Evolutionary conservation across 169 alveolate species (phyloP).

Genomic region (Eimeria maxima): DNA sequence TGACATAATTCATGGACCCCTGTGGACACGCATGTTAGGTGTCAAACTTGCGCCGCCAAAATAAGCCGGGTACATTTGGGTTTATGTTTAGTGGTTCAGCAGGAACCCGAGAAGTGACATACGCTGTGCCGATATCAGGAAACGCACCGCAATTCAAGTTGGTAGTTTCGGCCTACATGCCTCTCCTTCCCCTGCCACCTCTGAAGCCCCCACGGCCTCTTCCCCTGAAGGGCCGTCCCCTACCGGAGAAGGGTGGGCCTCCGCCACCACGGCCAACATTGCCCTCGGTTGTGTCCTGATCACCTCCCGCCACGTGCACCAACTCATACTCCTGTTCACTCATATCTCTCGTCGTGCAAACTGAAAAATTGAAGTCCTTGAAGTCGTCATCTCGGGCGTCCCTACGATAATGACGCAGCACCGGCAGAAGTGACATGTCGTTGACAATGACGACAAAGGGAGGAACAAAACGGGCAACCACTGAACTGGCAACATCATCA

Average conservation of each 20-base stretch:
- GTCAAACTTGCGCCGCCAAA: background rate
- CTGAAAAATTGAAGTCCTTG: slow-evolving; percentile 73
- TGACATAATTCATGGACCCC: background rate
- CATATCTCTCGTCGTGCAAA: slow-evolving; percentile 56
- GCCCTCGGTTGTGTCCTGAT: slow-evolving; percentile 18
- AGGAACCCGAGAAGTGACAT: background rate
- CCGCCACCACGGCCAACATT: slow-evolving; percentile 8
- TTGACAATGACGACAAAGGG: background rate
- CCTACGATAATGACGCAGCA: background rate
- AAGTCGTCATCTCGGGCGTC: slow-evolving; percentile 63
- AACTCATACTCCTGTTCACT: slow-evolving; percentile 63
- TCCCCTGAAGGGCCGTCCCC: slow-evolving; percentile 36
- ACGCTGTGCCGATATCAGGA: background rate
- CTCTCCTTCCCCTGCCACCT: slow-evolving; percentile 65
- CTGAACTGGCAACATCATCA: background rate
- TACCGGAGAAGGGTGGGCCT: slow-evolving; percentile 25
- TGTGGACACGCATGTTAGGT: background rate
- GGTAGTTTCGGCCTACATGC: background rate
- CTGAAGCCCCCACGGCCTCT: slow-evolving; percentile 59
- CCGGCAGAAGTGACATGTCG: background rate
- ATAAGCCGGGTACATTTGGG: background rate
- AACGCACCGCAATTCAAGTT: background rate
- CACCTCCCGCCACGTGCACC: slow-evolving; percentile 59
- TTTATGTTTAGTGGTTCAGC: background rate
- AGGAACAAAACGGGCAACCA: background rate